Conservation (phyloP, 495 filamentous ascomycete genomes). For the Penicillium samsonianum region DNA sequence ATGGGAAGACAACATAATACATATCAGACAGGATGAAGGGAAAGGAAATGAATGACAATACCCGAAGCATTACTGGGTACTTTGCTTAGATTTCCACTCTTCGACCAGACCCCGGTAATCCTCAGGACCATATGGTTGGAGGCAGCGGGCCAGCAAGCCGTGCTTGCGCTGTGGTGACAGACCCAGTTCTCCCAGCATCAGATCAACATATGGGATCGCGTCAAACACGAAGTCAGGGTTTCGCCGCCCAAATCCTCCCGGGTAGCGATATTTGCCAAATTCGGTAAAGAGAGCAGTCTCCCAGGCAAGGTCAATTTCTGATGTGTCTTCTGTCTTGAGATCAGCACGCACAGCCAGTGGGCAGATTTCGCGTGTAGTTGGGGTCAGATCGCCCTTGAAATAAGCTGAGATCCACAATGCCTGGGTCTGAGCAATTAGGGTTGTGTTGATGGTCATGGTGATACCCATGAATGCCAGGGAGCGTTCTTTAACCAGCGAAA, state of each 20-base stretch:
- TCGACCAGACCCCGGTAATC: slow-evolving; percentile 63
- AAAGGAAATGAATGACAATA: background rate
- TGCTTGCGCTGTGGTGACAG: slow-evolving; percentile 46
- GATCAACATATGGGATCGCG: slow-evolving; percentile 73
- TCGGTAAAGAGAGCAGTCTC: slow-evolving; percentile 66
- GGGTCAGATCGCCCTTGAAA: slow-evolving; percentile 46
- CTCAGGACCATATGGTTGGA: slow-evolving; percentile 57
- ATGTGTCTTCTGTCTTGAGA: slow-evolving; percentile 22
- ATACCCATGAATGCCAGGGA: slow-evolving; percentile 70
- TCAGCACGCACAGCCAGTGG: slow-evolving; percentile 23
- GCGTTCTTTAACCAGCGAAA: slow-evolving; percentile 54
- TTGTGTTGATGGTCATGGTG: slow-evolving; percentile 63
- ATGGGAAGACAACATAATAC: background rate
- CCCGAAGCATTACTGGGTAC: background rate
- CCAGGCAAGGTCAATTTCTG: slow-evolving; percentile 39
- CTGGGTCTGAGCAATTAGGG: slow-evolving; percentile 64
- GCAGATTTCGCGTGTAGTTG: slow-evolving; percentile 29
- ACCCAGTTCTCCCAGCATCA: slow-evolving; percentile 68
- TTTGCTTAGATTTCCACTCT: slow-evolving; percentile 49
- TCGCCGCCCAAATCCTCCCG: slow-evolving; percentile 60
- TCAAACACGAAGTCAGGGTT: slow-evolving; percentile 78
- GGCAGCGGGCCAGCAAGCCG: slow-evolving; percentile 48
- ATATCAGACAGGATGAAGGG: background rate
- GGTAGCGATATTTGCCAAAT: slow-evolving; percentile 70
- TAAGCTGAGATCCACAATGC: slow-evolving; percentile 74